Evolutionary conservation across 2,329 filamentous ascomycete genomes (phyloP), one percentile per base, ranked within the genome.

Genomic region (Colletotrichum cuscutae): DNA sequence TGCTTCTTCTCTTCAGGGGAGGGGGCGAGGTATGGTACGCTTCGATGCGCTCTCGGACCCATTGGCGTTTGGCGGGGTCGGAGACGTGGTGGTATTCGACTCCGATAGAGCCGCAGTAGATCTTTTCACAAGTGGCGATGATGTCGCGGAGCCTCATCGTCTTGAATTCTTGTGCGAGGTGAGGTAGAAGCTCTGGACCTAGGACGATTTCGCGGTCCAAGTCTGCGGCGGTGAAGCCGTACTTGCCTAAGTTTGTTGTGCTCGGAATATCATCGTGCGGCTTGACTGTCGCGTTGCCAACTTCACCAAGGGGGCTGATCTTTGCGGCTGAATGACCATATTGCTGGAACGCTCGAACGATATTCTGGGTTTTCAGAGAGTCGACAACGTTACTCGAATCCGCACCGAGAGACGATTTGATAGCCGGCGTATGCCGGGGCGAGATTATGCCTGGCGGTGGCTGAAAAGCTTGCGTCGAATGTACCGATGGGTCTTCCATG

Each of bases 111-210:
- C 97, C 95, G 81, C 95, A 97, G 89, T 99, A 99, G 79, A 97
- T 93, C 81, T 91, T 92, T 85, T 99, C 97, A 86, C 96, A 98
- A 73, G 95, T 91, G 58, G 89, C 93, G 78, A 99, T 92, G 79
- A 99, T 98, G 80, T 99, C 96, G 75, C 95, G 92, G 76, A 99
- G 89, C n/a, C 93, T 96, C 97, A 99, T 98, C 89, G 97, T 98
- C 80, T 96, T 92, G 76, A 94, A 93, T 42, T 90, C 90, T 49
- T 96, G 94, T 86, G 94, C 95, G 87, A 98, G 98, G 76, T 95
- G 92, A 60, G 97, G 97, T 75, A 99, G 84, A 78, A 98, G 98
- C 83, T 96, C 97, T 62, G 97, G 97, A 13, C 97, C 97, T 30
- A 99, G 91, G 65, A 89, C 91, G 82, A 97, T 98, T 82, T 98